Conservation (phyloP, 176 grass and related monocot species). For the Microstegium vimineum region DNA sequence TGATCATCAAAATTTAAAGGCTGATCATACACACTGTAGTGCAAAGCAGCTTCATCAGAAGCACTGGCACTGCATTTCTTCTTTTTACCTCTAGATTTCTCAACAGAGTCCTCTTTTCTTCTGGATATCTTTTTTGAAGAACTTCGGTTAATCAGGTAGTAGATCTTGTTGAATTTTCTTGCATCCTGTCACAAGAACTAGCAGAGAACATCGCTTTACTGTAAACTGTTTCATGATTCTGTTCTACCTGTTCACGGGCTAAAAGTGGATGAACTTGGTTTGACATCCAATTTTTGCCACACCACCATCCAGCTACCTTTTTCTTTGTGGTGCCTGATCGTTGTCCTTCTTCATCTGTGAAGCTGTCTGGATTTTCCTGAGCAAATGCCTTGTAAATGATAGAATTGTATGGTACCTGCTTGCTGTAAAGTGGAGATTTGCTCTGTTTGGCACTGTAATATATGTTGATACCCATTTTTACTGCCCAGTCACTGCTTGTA, state of each 20-base stretch:
- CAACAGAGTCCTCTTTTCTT: slow-evolving; percentile 43
- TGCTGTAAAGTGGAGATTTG: slow-evolving; percentile 93
- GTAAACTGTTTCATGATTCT: slow-evolving; percentile 27
- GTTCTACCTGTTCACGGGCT: slow-evolving; percentile 36
- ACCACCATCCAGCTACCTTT: slow-evolving; percentile 88
- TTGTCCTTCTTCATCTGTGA: slow-evolving; percentile 25
- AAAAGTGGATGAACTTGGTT: slow-evolving; percentile 93
- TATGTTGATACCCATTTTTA: slow-evolving; percentile 97
- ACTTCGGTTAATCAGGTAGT: slow-evolving; percentile 23
- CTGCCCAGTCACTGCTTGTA: slow-evolving; percentile 82
- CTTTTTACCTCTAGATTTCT: slow-evolving; percentile 45
- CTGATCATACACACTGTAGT: slow-evolving; percentile 4
- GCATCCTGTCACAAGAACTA: slow-evolving; percentile 18
- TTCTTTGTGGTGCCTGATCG: slow-evolving; percentile 61
- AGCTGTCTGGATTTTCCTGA: slow-evolving; percentile 48
- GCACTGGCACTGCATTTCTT: slow-evolving; percentile 19
- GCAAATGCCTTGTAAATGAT: slow-evolving; percentile 95
- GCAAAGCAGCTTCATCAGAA: slow-evolving; percentile 21
- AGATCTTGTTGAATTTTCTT: slow-evolving; percentile 25
- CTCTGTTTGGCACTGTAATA: slow-evolving; percentile 96
- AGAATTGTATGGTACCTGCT: slow-evolving; percentile 95
- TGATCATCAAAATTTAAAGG: slow-evolving; percentile 16
- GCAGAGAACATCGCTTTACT: slow-evolving; percentile 23
- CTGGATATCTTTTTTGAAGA: slow-evolving; percentile 28
- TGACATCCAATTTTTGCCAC: slow-evolving; percentile 98